A percentile compares a stretch with the other conserved stretches of the same genome.
Evolutionary conservation across 805 yeast genomes (phyloP).

Genomic region (Ogataea siamensis): DNA sequence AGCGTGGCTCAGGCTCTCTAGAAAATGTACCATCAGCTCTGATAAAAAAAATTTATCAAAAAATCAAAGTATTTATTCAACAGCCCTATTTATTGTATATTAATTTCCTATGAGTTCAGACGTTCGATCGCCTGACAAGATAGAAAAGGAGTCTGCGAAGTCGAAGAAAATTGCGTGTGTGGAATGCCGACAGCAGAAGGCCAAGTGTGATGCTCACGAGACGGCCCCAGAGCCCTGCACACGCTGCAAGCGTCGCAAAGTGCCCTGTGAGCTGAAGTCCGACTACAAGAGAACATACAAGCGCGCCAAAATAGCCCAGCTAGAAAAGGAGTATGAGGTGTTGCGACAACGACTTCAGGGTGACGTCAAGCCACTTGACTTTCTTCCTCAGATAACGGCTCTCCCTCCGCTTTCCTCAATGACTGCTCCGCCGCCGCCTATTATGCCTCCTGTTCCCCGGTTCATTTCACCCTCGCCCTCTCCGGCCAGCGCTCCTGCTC

Average conservation of each 20-base stretch:
- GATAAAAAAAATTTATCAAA: slow-evolving; percentile 1
- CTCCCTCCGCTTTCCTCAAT: slow-evolving; percentile 11
- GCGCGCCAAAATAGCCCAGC: slow-evolving; percentile 75
- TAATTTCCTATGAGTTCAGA: slow-evolving; percentile 3
- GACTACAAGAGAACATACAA: slow-evolving; percentile 89
- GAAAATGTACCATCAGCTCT: slow-evolving; percentile 34
- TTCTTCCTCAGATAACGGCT: slow-evolving; percentile 17
- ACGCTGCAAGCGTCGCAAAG: slow-evolving; percentile 69
- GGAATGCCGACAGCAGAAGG: slow-evolving; percentile 94
- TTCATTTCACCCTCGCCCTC: slow-evolving; percentile 16
- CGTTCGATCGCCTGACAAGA: neutral
- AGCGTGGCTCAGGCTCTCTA: slow-evolving; percentile 34
- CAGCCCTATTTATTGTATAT: neutral
- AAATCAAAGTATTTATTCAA: neutral
- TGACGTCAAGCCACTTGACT: slow-evolving; percentile 13
- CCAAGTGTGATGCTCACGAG: slow-evolving; percentile 82
- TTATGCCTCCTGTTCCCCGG: slow-evolving; percentile 7
- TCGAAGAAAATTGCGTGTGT: slow-evolving; percentile 83
- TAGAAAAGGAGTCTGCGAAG: slow-evolving; percentile 4
- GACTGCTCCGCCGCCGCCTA: slow-evolving; percentile 4
- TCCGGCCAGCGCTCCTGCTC: slow-evolving; percentile 9
- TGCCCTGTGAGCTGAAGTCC: slow-evolving; percentile 69
- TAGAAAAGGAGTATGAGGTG: slow-evolving; percentile 76
- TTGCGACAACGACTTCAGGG: slow-evolving; percentile 39
- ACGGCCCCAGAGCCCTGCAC: slow-evolving; percentile 77